A percentile compares a stretch with the other conserved stretches of the same genome.
Evolutionary conservation across 768 basidiomycete species (phyloP).

Genomic region (Paxillus involutus): DNA sequence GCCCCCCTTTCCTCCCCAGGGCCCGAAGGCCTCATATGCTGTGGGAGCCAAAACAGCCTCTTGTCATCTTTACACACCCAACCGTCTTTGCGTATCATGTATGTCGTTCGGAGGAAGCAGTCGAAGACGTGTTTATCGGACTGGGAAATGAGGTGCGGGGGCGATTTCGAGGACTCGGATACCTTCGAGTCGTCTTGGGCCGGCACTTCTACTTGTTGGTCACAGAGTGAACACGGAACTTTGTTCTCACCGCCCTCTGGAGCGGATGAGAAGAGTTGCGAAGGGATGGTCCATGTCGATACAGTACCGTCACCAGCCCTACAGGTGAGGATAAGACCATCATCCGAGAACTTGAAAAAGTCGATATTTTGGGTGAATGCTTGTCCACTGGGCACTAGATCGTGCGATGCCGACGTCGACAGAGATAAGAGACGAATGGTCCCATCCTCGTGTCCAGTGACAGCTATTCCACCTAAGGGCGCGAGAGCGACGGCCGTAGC

Average conservation of each 20-base stretch:
- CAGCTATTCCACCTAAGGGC: constrained; percentile 2
- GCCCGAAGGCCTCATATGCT: constrained; percentile 7
- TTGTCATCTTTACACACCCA: constrained; percentile 9
- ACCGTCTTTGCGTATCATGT: constrained; percentile 8
- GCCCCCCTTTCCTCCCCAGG: neutral
- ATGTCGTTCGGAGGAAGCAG: neutral
- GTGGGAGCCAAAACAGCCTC: constrained; percentile 12
- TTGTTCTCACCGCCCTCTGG: neutral
- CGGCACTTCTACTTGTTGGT: neutral
- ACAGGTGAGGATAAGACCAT: constrained; percentile 2
- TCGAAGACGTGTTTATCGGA: constrained; percentile 3
- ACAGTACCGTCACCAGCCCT: neutral
- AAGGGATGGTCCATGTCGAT: constrained; percentile 3
- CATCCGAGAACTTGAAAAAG: constrained; percentile 1
- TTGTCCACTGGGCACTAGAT: neutral
- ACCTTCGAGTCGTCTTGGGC: neutral
- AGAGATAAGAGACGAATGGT: constrained; percentile 5
- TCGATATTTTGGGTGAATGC: neutral
- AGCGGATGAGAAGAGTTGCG: neutral
- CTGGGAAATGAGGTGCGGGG: constrained; percentile 6
- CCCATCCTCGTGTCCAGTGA: constrained; percentile 6
- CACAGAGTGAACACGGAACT: neutral
- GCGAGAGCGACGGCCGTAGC: constrained; percentile 5
- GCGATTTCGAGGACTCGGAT: neutral
- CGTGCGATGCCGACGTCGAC: neutral